Percentiles rank a stretch among this genome's conserved stretches.
Conservation (phyloP, 805 yeast genomes). For the Kodamaea leandrae region DNA sequence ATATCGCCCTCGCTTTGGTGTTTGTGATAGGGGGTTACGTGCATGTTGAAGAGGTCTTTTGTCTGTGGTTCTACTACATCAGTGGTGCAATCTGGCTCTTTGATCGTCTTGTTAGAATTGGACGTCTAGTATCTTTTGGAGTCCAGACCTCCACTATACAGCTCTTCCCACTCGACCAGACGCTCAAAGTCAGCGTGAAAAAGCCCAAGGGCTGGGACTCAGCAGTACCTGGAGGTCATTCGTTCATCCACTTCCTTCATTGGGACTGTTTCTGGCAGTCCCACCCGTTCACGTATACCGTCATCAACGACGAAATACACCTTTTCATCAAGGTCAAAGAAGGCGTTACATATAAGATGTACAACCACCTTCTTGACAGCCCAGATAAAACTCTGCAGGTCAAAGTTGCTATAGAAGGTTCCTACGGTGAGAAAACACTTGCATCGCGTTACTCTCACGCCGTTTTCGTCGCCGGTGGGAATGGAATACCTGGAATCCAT, state of each 20-base stretch:
- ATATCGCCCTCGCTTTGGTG: conserved; percentile 21
- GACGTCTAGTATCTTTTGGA: conserved; percentile 22
- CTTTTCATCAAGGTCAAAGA: conserved; percentile 25
- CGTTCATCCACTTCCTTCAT: conserved; percentile 25
- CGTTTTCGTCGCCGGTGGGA: conserved; percentile 60
- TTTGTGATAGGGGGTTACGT: conserved; percentile 22
- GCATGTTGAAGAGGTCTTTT: conserved; percentile 12
- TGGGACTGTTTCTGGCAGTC: conserved; percentile 32
- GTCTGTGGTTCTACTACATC: conserved; percentile 17
- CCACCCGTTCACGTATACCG: conserved; percentile 29
- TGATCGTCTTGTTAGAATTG: conserved; percentile 22
- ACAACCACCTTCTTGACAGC: conserved; percentile 24
- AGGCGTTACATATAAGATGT: conserved; percentile 31
- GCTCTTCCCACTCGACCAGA: conserved; percentile 21
- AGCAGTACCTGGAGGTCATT: conserved; percentile 22
- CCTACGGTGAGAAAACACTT: conserved; percentile 52
- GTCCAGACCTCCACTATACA: conserved; percentile 22
- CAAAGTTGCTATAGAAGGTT: conserved; percentile 56
- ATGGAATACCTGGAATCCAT: conserved; percentile 59
- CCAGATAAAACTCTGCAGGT: conserved; percentile 31
- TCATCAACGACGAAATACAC: conserved; percentile 18
- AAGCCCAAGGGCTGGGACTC: conserved; percentile 24
- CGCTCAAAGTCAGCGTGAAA: conserved; percentile 23
- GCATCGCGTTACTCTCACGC: conserved; percentile 47
- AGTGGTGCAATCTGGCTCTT: conserved; percentile 24